phyloP scores from a whole-genome alignment of 73 alveolate genomes.

The Paramecium sonneborni region DNA sequence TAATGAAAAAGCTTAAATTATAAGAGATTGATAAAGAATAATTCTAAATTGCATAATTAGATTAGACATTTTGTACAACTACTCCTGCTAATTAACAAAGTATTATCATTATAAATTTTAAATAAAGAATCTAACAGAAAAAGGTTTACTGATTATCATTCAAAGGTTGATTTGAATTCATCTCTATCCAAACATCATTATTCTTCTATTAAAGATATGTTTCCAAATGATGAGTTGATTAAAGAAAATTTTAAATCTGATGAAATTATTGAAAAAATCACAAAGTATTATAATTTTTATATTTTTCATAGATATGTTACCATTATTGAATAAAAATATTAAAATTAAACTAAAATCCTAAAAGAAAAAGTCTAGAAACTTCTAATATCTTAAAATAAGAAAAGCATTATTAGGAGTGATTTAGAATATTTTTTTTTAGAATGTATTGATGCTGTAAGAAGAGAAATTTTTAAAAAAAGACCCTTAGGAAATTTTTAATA shows the following conservation, averaged over 20 bases:
- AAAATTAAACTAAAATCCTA: not conserved
- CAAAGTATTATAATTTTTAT: not conserved
- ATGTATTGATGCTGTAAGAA: slow-evolving; percentile 89
- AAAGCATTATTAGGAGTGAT: slow-evolving; percentile 75
- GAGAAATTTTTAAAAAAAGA: slow-evolving; percentile 76
- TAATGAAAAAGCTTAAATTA: slow-evolving; percentile 20
- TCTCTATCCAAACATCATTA: not conserved
- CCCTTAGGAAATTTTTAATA: not conserved
- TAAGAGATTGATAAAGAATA: not conserved
- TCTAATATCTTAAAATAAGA: not conserved
- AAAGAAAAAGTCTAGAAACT: slow-evolving; percentile 11
- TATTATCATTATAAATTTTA: not conserved
- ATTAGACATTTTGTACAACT: slow-evolving; percentile 40
- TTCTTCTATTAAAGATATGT: slow-evolving; percentile 19
- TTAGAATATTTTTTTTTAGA: slow-evolving; percentile 83
- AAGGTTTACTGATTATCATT: not conserved
- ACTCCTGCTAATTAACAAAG: not conserved
- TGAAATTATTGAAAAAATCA: not conserved
- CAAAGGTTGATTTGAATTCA: not conserved
- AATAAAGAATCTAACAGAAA: not conserved
- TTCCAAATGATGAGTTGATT: not conserved
- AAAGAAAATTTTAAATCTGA: not conserved
- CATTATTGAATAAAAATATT: slow-evolving; percentile 5
- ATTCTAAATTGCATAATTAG: not conserved
- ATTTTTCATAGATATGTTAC: not conserved